Evolutionary conservation across 1,284 basidiomycete species (phyloP), one percentile per base, ranked within the genome.

Genomic region (Melampsora americana): DNA sequence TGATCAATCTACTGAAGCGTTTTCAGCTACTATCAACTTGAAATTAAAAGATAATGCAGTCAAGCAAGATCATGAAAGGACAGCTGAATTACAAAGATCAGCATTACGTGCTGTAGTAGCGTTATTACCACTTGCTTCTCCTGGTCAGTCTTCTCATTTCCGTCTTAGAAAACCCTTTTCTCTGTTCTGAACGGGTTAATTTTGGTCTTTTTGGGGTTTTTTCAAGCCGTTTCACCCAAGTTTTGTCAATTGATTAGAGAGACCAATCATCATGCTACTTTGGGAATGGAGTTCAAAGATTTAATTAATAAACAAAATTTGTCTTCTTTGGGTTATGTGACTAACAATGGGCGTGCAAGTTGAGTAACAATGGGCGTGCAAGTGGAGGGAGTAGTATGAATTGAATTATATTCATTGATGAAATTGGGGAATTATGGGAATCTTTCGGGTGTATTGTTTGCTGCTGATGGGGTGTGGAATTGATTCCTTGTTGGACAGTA

Each of bases 21-120:
- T 99, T 79, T 90, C 91, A 81, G 89, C 88, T 81, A 92, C 92
- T 50, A 92, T 98, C 46, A 80, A 81, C 60, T 80, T 81, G 60
- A 84, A 83, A 78, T 78, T 83, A 89, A 94, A 95, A 83, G 95
- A 95, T 26, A 87, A 90, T 9, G 90, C 90, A 12, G 94, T 98
- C 78, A 97, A 97, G 85, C 95, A 98, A 84, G 95, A 99, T 80
- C 84, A 97, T 66, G 95, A 99, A 84, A 89, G 95, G 44, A 91
- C 93, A 1, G 90, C 90, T 30, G 95, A 97, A 84, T 86, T 96
- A 80, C 93, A 96, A 84, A 86, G 91, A 77, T 92, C 92, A 80
- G 91, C 92, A 12, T 86, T 95, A 79, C 86, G 94, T 46, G 92
- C 93, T 5, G 87, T 93, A 56, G 90, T 90, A 28, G 92, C 92